Base-by-base conservation (phyloP, 352 stramenopile genomes). In the Phytophthora idaei region DNA sequence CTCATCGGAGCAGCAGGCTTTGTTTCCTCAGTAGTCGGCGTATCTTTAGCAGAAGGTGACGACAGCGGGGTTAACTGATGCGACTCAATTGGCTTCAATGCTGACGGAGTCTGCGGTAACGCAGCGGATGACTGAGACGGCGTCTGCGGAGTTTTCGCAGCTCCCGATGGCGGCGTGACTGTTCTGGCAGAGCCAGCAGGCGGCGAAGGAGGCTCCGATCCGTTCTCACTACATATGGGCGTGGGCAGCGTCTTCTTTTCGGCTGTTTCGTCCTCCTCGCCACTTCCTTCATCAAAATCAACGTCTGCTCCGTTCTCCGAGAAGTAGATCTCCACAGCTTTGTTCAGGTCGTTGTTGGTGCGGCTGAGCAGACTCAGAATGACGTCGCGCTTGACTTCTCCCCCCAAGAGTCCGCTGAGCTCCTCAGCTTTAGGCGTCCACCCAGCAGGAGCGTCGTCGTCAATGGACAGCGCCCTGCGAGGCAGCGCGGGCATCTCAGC, bases 311-410 rank as follows among this genome's bases (percentile, higher is more conserved):
- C 81, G 55, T 87, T 85, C 61, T 95, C 81, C 1, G 71, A 69
- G 51, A 95, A 95, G 57, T 87, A 94, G 34, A 93, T 77, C 55
- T 94, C 86, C 28, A 93, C 86, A 0, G 88, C 83, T 57, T 90
- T 89, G 45, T 92, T 78, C 39, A 94, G 50, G 47, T 95, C 84
- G 61, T 88, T 80, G 25, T 80, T 78, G n/a, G 86, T 90, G 57
- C 86, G 79, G 6, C 61, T 68, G 29, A 95, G 66, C 29, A 95
- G 68, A 29, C 48, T 70, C 32, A 81, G 37, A 47, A 95, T 89
- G 17, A 77, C 56, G 21, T 87, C 73, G 32, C 76, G 73, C 52
- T 77, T 68, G 3, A 93, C 78, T 56, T 92, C 73, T 41, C 83
- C 85, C 21, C 85, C 86, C 29, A 95, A 79, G 11, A 95, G 71